phyloP scores from a whole-genome alignment of 176 grass and related monocot genomes.

The Oryza glumipatula region DNA sequence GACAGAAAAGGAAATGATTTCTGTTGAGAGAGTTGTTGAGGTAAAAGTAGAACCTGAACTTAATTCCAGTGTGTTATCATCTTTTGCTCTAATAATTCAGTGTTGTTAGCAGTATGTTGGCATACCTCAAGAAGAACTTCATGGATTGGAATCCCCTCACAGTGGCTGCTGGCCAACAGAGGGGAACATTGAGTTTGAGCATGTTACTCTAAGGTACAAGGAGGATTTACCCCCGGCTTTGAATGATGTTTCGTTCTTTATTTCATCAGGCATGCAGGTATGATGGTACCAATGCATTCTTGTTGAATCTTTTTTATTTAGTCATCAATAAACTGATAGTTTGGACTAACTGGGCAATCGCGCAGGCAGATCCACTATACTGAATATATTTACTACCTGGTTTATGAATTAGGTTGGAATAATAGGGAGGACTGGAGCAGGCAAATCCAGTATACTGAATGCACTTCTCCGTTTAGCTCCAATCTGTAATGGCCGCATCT shows the following conservation, averaged over 20 bases:
- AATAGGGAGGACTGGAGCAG: constrained; percentile 95
- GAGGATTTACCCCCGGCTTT: constrained; percentile 70
- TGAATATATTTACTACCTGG: constrained; percentile 68
- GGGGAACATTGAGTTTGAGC: constrained; percentile 80
- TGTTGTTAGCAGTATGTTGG: constrained; percentile 66
- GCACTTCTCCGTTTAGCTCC: constrained; percentile 82
- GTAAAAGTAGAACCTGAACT: constrained; percentile 51
- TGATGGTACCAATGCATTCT: background rate
- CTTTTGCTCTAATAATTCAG: constrained; percentile 20
- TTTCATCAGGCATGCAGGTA: constrained; percentile 82
- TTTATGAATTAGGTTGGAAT: constrained; percentile 74
- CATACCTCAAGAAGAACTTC: constrained; percentile 75
- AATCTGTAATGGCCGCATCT: constrained; percentile 71
- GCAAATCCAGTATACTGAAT: constrained; percentile 95
- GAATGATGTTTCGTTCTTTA: constrained; percentile 69
- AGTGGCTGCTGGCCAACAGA: constrained; percentile 71
- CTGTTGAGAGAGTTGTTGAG: constrained; percentile 90
- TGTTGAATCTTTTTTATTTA: constrained; percentile 13
- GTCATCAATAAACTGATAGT: constrained; percentile 33
- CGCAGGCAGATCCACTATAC: constrained; percentile 85
- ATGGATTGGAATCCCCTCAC: constrained; percentile 58
- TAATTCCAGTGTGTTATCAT: constrained; percentile 7
- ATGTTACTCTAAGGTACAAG: constrained; percentile 84
- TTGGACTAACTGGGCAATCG: constrained; percentile 88
- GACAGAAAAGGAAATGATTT: constrained; percentile 98